phyloP scores from a whole-genome alignment of 208 protist species.

The Trypanosoma congolense region DNA sequence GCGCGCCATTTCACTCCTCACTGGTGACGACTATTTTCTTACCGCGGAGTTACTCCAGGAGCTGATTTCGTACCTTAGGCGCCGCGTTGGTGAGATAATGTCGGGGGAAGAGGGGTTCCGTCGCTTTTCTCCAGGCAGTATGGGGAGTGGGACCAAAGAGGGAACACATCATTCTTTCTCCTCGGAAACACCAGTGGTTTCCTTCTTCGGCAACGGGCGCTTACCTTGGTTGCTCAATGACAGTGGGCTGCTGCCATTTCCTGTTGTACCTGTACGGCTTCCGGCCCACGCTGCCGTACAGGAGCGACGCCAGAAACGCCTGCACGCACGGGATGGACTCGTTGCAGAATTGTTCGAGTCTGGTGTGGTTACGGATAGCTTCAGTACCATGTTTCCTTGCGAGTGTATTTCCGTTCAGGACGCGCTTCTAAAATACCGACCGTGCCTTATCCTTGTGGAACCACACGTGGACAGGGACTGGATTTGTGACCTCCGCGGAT shows the following conservation, averaged over 20 bases:
- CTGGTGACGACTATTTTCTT: slow-evolving; percentile 46
- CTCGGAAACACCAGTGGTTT: slow-evolving; percentile 42
- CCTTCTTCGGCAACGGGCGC: slow-evolving; percentile 68
- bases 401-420: slow-evolving; percentile 49
- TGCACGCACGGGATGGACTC: slow-evolving; percentile 17
- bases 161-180: slow-evolving; percentile 21
- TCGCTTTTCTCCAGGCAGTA: slow-evolving; percentile 3
- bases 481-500: slow-evolving; percentile 63
- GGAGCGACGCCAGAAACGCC: slow-evolving; percentile 19
- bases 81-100: slow-evolving; percentile 31
- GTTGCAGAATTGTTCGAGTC: neutral
- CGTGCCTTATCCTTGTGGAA: slow-evolving; percentile 58
- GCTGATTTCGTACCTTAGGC: slow-evolving; percentile 46
- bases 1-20: slow-evolving; percentile 34
- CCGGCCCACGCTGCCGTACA: slow-evolving; percentile 31
- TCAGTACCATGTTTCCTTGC: slow-evolving; percentile 42
- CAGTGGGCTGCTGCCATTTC: slow-evolving; percentile 26
- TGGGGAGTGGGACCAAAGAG: neutral
- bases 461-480: slow-evolving; percentile 73
- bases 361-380: slow-evolving; percentile 19
- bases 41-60: slow-evolving; percentile 50
- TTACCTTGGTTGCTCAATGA: slow-evolving; percentile 57
- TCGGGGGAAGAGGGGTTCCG: slow-evolving; percentile 27
- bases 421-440: slow-evolving; percentile 54
- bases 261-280: slow-evolving; percentile 46